Base-by-base conservation (phyloP, 331 rosid species). In the Acacia concinna region DNA sequence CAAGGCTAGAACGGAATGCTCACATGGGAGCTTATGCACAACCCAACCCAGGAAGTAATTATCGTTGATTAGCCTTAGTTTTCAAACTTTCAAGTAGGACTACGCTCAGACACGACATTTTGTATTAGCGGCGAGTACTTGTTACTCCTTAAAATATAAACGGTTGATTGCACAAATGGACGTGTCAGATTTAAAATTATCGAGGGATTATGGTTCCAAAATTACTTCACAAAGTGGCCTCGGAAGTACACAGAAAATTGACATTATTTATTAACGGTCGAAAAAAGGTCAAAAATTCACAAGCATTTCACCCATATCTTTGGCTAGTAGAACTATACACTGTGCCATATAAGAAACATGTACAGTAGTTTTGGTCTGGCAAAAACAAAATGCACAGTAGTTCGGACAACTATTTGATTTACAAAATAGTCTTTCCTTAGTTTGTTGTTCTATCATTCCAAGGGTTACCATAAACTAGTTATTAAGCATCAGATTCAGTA, bases 11-110 rank as follows among this genome's bases (percentile, higher is more conserved):
- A 18, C 90, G 79, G 67, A 84, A 81, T 65, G 78, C 85, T 37
- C 81, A 83, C 77, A 76, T 65, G 82, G 93, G 94, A 74, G 91
- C 90, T 71, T 83, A 87, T 80, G 86, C 84, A 52, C 93, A 79
- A 59, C 93, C 77, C 30, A 83, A 82, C 68, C 86, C 82, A 18
- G 90, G 86, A 62, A 41, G 71, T 41, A 82, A 83, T 51, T 43
- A 67, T n/a, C 68, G 67, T 18, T 78, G 60, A 81, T 1, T 63
- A 78, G 79, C 37, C 56, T 52, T 18, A 0, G 62, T 21, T 54
- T n/a, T 54, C 28, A 21, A 54, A 54, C 28, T 21, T 47, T 21
- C 12, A 54, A 54, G 14, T 54, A 67, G 71, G 70, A 68, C 18
- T 6, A 54, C 10, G 47, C 3, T 47, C 52, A 56, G 25, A 8